Percentiles rank a stretch among this genome's conserved stretches.
phyloP scores from a whole-genome alignment of 1,284 basidiomycete species.

The Rhodofomes roseus region DNA sequence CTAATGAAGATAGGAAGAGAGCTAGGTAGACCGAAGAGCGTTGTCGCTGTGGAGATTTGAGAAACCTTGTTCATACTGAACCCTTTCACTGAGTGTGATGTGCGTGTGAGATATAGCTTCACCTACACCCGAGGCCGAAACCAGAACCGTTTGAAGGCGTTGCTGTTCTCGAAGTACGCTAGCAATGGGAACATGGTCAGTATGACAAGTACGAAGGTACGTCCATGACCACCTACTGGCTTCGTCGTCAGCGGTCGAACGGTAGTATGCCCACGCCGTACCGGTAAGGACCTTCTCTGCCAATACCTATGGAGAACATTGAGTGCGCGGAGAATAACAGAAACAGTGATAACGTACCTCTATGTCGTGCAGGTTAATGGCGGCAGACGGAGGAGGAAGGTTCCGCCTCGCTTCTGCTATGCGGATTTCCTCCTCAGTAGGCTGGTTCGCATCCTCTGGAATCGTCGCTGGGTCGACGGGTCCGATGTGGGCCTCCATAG shows the following conservation, averaged over 20 bases:
- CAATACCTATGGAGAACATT: conserved; percentile 19
- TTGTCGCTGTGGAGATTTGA: conserved; percentile 30
- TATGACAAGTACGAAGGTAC: not conserved
- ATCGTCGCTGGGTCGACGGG: conserved; percentile 43
- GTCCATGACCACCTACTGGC: conserved; percentile 26
- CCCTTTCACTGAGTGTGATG: not conserved
- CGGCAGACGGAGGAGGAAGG: conserved; percentile 38
- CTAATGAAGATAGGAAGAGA: conserved; percentile 50
- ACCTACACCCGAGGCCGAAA: conserved; percentile 46
- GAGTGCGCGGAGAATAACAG: not conserved
- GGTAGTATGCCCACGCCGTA: conserved; percentile 53
- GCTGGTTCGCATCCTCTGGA: conserved; percentile 26
- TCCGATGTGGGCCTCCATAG: conserved; percentile 36
- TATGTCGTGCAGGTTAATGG: conserved; percentile 47
- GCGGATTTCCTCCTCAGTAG: conserved; percentile 40
- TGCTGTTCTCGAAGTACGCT: conserved; percentile 41
- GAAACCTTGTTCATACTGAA: conserved; percentile 31
- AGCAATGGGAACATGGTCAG: not conserved
- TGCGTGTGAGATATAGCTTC: not conserved
- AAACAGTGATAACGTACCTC: conserved; percentile 21
- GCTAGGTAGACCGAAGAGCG: conserved; percentile 39
- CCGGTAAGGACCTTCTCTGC: conserved; percentile 30
- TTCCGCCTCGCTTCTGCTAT: conserved; percentile 36
- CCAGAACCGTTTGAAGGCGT: conserved; percentile 44
- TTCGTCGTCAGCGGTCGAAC: conserved; percentile 44